Conservation (phyloP, 495 filamentous ascomycete genomes). For the Daldinia caldariorum region DNA sequence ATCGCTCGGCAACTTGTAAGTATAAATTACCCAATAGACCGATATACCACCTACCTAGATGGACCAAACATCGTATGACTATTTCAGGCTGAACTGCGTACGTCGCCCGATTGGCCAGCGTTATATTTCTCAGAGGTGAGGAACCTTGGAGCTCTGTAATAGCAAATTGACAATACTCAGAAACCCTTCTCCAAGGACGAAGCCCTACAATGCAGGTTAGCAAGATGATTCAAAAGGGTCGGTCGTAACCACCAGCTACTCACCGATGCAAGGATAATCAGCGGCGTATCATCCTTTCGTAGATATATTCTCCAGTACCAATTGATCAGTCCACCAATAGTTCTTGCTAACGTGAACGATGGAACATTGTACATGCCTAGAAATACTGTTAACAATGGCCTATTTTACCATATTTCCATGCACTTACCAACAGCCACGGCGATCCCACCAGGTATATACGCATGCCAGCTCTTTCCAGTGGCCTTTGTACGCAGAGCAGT, state of each 20-base stretch:
- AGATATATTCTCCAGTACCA: conserved; percentile 78
- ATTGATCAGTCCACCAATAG: conserved; percentile 82
- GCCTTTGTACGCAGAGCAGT: conserved; percentile 73
- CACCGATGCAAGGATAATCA: conserved; percentile 67
- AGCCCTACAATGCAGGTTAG: conserved; percentile 59
- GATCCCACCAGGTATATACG: conserved; percentile 87
- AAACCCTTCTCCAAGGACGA: conserved; percentile 94
- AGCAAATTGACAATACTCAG: conserved; percentile 90
- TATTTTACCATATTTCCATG: not conserved
- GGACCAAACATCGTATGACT: conserved; percentile 9
- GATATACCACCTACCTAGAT: conserved; percentile 12
- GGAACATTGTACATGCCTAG: conserved; percentile 96
- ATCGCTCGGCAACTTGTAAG: not conserved
- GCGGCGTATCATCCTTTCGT: conserved; percentile 63
- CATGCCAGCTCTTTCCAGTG: conserved; percentile 60
- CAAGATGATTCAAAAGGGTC: not conserved
- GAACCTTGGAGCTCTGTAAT: conserved; percentile 81
- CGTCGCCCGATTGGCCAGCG: not conserved
- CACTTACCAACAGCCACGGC: conserved; percentile 84
- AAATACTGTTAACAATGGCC: conserved; percentile 39
- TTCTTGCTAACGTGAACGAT: conserved; percentile 90
- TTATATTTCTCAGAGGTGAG: conserved; percentile 66
- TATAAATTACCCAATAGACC: conserved; percentile 7
- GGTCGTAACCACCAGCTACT: conserved; percentile 32
- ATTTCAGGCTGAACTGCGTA: conserved; percentile 4